Conservation (phyloP, 331 rosid species). For the Quercus phellos region DNA sequence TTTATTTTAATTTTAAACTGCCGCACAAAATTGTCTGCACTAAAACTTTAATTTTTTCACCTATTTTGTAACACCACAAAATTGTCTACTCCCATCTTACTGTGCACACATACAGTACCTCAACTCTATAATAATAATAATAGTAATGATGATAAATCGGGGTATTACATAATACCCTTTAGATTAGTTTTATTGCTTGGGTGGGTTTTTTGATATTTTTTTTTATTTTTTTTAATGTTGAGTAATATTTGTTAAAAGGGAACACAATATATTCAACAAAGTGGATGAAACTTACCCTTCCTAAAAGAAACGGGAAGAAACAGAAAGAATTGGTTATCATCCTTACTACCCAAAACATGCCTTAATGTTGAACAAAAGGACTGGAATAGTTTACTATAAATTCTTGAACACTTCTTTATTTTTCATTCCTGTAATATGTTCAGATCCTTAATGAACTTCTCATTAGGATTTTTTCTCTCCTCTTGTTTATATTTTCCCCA, state of each 20-base stretch:
- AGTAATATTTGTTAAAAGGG: background rate
- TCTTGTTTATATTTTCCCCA: background rate
- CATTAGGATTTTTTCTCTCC: background rate
- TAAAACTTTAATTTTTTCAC: no score
- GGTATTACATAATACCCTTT: background rate
- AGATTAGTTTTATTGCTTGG: background rate
- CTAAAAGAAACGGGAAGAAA: background rate
- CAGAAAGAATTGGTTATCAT: background rate
- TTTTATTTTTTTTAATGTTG: background rate
- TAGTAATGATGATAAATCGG: no score
- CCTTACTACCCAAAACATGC: background rate
- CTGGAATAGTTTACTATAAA: background rate
- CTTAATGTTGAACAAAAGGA: background rate
- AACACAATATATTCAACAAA: background rate
- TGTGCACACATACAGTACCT: no score
- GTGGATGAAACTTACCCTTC: background rate
- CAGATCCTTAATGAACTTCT: background rate
- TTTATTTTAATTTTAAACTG: no score
- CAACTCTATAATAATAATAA: no score
- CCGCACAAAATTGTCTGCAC: no score
- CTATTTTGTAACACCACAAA: no score
- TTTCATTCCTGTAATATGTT: background rate
- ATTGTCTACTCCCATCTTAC: no score
- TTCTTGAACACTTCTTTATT: background rate
- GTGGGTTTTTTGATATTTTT: background rate